Conservation (phyloP, 225 moss, liverwort and hornwort genomes). For the Ulota crispa region DNA sequence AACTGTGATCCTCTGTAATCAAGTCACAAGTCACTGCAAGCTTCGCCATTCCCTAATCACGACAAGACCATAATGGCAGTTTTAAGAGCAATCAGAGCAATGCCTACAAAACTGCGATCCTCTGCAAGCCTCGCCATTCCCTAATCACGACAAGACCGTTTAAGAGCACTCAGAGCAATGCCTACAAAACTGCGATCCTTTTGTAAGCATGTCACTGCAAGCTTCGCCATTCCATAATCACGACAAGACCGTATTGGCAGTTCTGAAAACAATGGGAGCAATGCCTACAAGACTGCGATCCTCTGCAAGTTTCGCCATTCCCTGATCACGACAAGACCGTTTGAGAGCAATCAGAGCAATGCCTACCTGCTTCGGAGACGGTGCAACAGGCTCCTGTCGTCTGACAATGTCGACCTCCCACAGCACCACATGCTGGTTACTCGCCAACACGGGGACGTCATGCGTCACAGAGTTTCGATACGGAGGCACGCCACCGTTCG, state of each 20-base stretch:
- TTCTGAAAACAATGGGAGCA: no score
- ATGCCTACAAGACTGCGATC: neutral
- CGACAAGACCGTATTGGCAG: no score
- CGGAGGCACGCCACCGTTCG: constrained; percentile 73
- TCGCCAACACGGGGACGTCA: constrained; percentile 59
- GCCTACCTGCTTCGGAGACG: constrained; percentile 26
- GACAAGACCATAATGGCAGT: no score
- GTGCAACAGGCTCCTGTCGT: constrained; percentile 2
- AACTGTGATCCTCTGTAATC: neutral
- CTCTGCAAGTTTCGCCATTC: neutral
- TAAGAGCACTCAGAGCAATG: neutral
- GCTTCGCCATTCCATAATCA: no score
- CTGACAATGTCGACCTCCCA: constrained; percentile 80
- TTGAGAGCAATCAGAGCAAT: neutral
- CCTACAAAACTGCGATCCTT: neutral
- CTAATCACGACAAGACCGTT: neutral
- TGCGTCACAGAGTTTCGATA: constrained; percentile 87
- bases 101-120: neutral
- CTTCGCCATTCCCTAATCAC: no score
- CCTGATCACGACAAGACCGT: neutral
- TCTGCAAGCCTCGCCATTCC: neutral
- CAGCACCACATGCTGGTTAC: constrained; percentile 60
- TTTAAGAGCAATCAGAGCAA: no score
- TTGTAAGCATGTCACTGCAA: no score
- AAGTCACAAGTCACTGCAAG: no score